Evolutionary conservation across 2,329 filamentous ascomycete genomes (phyloP).

Genomic region (Lasiodiplodia citricola): DNA sequence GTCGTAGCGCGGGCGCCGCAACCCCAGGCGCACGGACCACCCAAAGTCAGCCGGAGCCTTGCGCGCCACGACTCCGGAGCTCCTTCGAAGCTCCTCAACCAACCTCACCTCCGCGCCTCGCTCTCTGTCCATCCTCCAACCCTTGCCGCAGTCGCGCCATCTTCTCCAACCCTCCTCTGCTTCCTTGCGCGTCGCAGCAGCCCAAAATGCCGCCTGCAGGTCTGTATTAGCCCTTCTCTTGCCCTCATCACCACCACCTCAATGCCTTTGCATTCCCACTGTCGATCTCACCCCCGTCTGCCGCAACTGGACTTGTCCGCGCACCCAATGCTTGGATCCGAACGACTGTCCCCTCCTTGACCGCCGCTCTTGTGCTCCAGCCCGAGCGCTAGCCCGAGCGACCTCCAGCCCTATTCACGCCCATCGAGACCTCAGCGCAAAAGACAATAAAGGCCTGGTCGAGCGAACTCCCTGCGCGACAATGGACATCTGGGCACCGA

Average conservation of each 20-base stretch:
- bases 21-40: not conserved
- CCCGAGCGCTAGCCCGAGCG: not conserved
- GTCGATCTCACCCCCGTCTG: not conserved
- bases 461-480: not conserved
- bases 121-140: not conserved
- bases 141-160: not conserved
- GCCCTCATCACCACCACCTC: not conserved
- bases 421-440: not conserved
- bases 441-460: not conserved
- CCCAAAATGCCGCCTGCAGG: constrained; percentile 20
- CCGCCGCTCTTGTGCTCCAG: not conserved
- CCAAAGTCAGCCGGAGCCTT: not conserved
- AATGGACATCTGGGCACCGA: not conserved
- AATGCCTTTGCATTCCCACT: not conserved
- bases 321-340: not conserved
- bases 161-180: not conserved
- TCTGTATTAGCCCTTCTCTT: constrained; percentile 14
- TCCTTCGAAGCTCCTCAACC: not conserved
- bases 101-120: not conserved
- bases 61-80: not conserved
- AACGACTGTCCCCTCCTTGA: not conserved
- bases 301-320: not conserved
- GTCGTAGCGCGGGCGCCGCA: not conserved
- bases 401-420: not conserved
- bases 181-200: not conserved